Evolutionary conservation across 345 rosid genomes (phyloP).

Genomic region (Barbarea vulgaris): DNA sequence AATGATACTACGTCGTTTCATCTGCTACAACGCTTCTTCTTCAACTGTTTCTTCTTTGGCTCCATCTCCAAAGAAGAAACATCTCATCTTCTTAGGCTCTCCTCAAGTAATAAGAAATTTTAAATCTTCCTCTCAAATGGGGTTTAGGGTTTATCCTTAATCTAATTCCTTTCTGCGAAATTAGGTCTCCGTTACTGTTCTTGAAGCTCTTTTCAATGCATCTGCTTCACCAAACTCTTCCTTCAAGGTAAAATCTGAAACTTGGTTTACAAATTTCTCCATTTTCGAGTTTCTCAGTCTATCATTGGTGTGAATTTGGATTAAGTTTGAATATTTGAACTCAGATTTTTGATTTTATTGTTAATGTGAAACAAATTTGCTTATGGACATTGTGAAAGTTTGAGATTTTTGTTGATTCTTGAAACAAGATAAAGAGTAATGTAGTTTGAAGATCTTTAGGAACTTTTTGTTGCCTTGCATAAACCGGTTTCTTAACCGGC

Average conservation of each 20-base stretch:
- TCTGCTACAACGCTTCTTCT: conserved; percentile 47
- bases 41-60: conserved; percentile 40
- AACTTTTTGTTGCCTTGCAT: neutral
- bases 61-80: conserved; percentile 57
- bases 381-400: neutral
- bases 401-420: neutral
- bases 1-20: conserved; percentile 75
- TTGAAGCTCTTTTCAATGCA: conserved; percentile 77
- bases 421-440: conserved; percentile 12
- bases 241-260: conserved; percentile 60
- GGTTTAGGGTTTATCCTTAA: conserved; percentile 1
- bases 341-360: conserved; percentile 1
- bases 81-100: conserved; percentile 88
- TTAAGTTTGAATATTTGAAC: neutral
- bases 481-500: neutral
- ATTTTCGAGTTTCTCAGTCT: neutral
- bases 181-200: conserved; percentile 80
- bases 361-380: neutral
- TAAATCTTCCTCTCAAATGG: neutral
- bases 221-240: conserved; percentile 62
- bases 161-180: neutral
- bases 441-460: neutral
- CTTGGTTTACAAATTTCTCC: neutral
- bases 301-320: neutral
- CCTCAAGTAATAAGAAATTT: conserved; percentile 63